phyloP scores from a whole-genome alignment of 2,329 filamentous ascomycete genomes.

The Elsinoe necatrix region DNA sequence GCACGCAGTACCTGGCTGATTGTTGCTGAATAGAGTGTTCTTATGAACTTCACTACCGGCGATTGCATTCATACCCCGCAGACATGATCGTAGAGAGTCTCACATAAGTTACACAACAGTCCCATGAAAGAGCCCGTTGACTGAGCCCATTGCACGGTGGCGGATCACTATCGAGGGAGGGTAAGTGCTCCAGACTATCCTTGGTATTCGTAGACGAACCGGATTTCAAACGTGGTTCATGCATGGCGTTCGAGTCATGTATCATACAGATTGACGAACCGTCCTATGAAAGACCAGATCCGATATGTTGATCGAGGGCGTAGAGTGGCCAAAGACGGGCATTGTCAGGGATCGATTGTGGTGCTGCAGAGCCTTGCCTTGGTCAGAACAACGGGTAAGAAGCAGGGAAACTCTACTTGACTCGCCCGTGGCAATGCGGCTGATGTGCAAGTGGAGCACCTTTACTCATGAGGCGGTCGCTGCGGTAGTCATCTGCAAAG shows the following conservation, averaged over 20 bases:
- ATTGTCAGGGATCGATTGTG: slow-evolving; percentile 7
- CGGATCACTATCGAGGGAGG: slow-evolving; percentile 7
- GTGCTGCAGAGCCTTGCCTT: neutral
- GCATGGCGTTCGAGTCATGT: slow-evolving; percentile 13
- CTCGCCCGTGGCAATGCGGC: slow-evolving; percentile 1
- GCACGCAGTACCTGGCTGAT: neutral
- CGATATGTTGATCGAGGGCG: neutral
- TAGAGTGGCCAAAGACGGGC: neutral
- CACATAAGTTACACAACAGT: slow-evolving; percentile 12
- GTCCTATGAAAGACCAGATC: neutral
- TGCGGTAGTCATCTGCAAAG: slow-evolving; percentile 9
- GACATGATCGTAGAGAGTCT: slow-evolving; percentile 7
- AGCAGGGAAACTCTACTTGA: slow-evolving; percentile 4
- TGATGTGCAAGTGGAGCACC: slow-evolving; percentile 2
- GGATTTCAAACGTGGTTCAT: slow-evolving; percentile 13
- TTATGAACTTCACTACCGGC: slow-evolving; percentile 12
- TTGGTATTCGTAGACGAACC: slow-evolving; percentile 8
- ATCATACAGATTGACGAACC: neutral
- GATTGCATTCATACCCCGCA: slow-evolving; percentile 10
- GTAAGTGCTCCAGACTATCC: slow-evolving; percentile 3
- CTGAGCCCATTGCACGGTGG: neutral
- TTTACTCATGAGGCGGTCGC: neutral
- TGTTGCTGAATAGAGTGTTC: slow-evolving; percentile 5
- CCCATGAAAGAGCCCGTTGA: neutral
- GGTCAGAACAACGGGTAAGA: neutral